Base-by-base conservation (phyloP, 257 asterid genomes). In the Nicotiana benthamiana region DNA sequence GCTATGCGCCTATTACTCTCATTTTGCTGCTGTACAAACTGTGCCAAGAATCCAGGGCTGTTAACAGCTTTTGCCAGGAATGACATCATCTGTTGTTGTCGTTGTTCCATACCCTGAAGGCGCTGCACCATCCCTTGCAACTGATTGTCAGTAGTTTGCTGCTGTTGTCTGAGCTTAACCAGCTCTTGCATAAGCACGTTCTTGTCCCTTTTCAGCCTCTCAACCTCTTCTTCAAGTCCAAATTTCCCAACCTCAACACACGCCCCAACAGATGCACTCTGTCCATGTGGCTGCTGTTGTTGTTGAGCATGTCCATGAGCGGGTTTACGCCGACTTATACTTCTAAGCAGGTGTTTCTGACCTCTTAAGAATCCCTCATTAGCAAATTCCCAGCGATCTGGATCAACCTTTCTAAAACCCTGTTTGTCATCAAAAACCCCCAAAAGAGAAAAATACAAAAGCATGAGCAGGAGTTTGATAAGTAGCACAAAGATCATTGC, bases 31-130 rank as follows among this genome's bases (percentile, higher is more conserved):
- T 89, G 98, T 84, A 95, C 92, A 79, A 93, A 92, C 80, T 92
- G 97, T 30, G 97, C 92, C 63, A 93, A 90, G 86, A 95, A 93
- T 36, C 94, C 97, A 66, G 99, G 98, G 83, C 96, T 93, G 85
- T 95, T 95, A 53, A 95, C 95, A 3, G 98, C 98, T 78, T 95
- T 95, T n/a, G 98, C 97, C 30, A 95, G 89, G 87, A 95, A 95
- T 10, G 97, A 89, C 98, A 95, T 95, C 97, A 95, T 93, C 82
- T 93, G 98, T 79, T 93, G 98, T 72, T 95, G 99, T 61, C 98
- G 91, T 80, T 91, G 99, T 81, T 95, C 99, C 99, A 95, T 95
- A 57, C 97, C 99, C 84, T 95, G 99, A 77, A 95, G 96, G 40
- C 93, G 96, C 81, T 91, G 93, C 27, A 89, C 93, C 94, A 90